Evolutionary conservation across 2,329 filamentous ascomycete species (phyloP).

Genomic region (Cercospora beticola): DNA sequence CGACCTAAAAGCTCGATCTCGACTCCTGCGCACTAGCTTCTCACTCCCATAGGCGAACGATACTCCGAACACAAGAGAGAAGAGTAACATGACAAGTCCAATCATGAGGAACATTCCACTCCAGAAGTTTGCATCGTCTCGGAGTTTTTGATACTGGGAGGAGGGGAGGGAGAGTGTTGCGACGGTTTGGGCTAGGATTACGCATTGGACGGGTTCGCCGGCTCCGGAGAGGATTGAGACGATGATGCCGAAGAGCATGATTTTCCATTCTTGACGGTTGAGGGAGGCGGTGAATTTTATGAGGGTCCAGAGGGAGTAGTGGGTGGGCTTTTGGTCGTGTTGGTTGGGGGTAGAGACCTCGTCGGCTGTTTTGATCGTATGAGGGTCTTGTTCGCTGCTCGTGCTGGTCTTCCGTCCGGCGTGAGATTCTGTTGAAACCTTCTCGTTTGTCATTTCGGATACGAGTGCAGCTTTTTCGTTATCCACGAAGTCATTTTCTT

Average conservation of each 20-base stretch:
- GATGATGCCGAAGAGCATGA: conserved; percentile 71
- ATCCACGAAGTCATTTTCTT: neutral
- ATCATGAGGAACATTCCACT: conserved; percentile 56
- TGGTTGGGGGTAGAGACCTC: neutral
- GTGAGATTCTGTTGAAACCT: neutral
- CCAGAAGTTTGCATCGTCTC: conserved; percentile 49
- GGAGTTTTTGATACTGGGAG: conserved; percentile 41
- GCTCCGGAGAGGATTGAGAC: conserved; percentile 74
- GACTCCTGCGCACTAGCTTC: conserved; percentile 74
- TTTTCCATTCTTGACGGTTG: conserved; percentile 67
- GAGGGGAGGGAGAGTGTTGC: conserved; percentile 61
- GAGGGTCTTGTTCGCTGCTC: neutral
- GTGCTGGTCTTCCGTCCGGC: neutral
- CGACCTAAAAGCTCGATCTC: conserved; percentile 74
- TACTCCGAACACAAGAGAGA: conserved; percentile 58
- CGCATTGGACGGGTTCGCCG: conserved; percentile 70
- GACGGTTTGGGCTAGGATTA: conserved; percentile 87
- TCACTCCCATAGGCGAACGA: conserved; percentile 80
- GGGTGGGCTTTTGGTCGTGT: neutral
- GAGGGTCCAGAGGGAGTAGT: conserved; percentile 68
- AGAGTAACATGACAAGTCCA: conserved; percentile 39
- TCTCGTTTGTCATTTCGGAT: neutral
- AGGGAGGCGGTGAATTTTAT: conserved; percentile 76
- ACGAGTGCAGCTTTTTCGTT: neutral
- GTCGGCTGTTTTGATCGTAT: neutral